Percentiles rank a stretch among this genome's conserved stretches.
Evolutionary conservation across 2,329 filamentous ascomycete genomes (phyloP).

Genomic region (Alternaria infectoria): DNA sequence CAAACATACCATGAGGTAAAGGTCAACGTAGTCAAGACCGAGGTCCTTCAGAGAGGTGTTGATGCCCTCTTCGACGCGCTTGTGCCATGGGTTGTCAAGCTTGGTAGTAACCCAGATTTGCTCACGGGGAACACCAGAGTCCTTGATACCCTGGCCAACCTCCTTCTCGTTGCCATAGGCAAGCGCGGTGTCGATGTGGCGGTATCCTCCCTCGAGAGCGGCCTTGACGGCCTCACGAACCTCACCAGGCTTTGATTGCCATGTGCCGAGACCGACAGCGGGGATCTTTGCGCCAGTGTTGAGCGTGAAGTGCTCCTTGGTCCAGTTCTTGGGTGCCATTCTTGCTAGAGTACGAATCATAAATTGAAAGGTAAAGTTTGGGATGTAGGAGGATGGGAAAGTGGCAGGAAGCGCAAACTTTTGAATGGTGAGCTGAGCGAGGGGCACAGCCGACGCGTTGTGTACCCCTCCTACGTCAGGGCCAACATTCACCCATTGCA

Average conservation of each 20-base stretch:
- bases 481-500: slow-evolving; percentile 6
- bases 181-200: slow-evolving; percentile 77
- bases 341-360: slow-evolving; percentile 38
- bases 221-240: slow-evolving; percentile 74
- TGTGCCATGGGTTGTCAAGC: slow-evolving; percentile 79
- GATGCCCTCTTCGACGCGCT: slow-evolving; percentile 64
- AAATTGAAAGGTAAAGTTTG: slow-evolving; percentile 8
- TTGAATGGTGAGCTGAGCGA: slow-evolving; percentile 7
- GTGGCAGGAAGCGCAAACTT: slow-evolving; percentile 5
- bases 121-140: slow-evolving; percentile 67
- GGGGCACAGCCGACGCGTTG: slow-evolving; percentile 9
- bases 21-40: slow-evolving; percentile 70
- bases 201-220: slow-evolving; percentile 72
- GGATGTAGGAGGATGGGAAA: slow-evolving; percentile 5
- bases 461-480: slow-evolving; percentile 17
- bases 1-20: slow-evolving; percentile 65
- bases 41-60: slow-evolving; percentile 67
- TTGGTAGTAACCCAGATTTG: slow-evolving; percentile 81
- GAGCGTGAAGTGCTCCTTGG: slow-evolving; percentile 46
- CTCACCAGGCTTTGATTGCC: slow-evolving; percentile 74
- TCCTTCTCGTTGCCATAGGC: slow-evolving; percentile 81
- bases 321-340: slow-evolving; percentile 44
- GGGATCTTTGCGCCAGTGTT: slow-evolving; percentile 75
- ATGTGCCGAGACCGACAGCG: slow-evolving; percentile 77
- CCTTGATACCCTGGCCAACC: slow-evolving; percentile 73